phyloP scores from a whole-genome alignment of 1,139 yeast genomes.

The Starmera stellimalicola region DNA sequence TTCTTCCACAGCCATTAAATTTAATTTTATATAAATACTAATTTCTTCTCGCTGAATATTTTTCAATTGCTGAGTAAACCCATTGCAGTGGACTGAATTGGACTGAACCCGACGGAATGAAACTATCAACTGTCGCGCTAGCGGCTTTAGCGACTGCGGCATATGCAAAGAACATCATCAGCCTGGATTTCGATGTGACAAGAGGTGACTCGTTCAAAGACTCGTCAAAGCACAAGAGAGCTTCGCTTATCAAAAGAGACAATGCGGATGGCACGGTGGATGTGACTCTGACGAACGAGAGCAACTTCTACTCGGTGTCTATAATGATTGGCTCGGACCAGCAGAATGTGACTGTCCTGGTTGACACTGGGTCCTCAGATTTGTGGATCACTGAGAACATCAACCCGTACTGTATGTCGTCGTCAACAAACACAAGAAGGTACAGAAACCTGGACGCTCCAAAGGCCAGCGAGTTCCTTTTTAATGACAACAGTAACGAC shows the following conservation, averaged over 20 bases:
- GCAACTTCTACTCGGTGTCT: constrained; percentile 1
- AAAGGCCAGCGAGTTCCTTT: not conserved
- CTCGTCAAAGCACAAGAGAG: not conserved
- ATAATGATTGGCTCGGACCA: constrained; percentile 39
- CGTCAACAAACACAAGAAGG: not conserved
- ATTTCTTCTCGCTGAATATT: too few species aligned
- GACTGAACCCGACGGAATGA: too few species aligned
- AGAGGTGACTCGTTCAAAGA: not conserved
- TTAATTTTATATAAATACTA: too few species aligned
- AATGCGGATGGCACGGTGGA: not conserved
- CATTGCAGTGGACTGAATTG: too few species aligned
- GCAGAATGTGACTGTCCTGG: constrained; percentile 38
- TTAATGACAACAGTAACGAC: not conserved
- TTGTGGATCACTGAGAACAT: constrained; percentile 41
- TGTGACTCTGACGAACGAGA: not conserved
- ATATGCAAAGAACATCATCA: constrained; percentile 1
- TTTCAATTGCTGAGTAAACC: too few species aligned
- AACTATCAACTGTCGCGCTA: too few species aligned
- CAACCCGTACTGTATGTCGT: constrained; percentile 14
- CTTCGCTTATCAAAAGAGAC: not conserved
- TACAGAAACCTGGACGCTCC: not conserved
- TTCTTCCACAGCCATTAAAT: too few species aligned
- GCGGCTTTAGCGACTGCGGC: not conserved
- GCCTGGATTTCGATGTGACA: not conserved
- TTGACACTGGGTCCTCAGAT: constrained; percentile 71